These are phyloP conservation scores for Cladosporium austrohemisphaericum DNA, from an alignment of 2,329 filamentous ascomycete species.

Conservation along the genomic window DNA sequence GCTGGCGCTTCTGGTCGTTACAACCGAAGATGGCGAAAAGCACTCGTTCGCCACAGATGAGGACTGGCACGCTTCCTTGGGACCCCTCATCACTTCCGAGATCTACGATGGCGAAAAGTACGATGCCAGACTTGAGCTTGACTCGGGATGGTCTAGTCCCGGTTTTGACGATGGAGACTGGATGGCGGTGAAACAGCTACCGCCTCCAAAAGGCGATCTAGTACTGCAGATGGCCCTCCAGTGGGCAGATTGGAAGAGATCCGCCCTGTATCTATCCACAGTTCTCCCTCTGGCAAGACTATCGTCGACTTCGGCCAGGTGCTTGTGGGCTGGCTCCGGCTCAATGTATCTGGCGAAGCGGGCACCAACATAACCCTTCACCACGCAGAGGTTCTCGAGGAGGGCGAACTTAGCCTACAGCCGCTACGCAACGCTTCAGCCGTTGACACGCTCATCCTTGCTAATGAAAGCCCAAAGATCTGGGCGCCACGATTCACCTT, in stretches of 20 bases:
- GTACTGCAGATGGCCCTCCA: conserved; percentile 43
- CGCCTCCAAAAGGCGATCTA: conserved; percentile 34
- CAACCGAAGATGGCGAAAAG: conserved; percentile 31
- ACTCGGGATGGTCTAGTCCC: conserved; percentile 8
- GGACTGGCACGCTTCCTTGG: conserved; percentile 36
- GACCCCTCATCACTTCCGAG: conserved; percentile 38
- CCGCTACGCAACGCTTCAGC: conserved; percentile 46
- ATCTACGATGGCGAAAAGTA: conserved; percentile 55
- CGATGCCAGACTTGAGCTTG: conserved; percentile 38
- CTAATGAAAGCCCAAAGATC: conserved; percentile 25
- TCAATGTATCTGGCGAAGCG: conserved; percentile 36
- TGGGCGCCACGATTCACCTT: conserved; percentile 53
- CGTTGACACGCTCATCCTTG: conserved; percentile 39
- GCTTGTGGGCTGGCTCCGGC: conserved; percentile 49
- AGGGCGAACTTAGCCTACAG: conserved; percentile 40
- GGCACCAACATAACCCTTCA: conserved; percentile 45
- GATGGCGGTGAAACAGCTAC: conserved; percentile 32
- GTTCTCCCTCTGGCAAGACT: conserved; percentile 43
- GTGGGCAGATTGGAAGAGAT: conserved; percentile 37
- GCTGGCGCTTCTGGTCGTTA: conserved; percentile 39
- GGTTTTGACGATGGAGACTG: conserved; percentile 30
- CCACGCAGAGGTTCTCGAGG: conserved; percentile 56
- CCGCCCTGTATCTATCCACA: conserved; percentile 29
- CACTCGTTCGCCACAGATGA: conserved; percentile 36
- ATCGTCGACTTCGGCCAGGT: conserved; percentile 59